Conservation (phyloP, 2,329 filamentous ascomycete genomes). For the Alternaria gaisen region DNA sequence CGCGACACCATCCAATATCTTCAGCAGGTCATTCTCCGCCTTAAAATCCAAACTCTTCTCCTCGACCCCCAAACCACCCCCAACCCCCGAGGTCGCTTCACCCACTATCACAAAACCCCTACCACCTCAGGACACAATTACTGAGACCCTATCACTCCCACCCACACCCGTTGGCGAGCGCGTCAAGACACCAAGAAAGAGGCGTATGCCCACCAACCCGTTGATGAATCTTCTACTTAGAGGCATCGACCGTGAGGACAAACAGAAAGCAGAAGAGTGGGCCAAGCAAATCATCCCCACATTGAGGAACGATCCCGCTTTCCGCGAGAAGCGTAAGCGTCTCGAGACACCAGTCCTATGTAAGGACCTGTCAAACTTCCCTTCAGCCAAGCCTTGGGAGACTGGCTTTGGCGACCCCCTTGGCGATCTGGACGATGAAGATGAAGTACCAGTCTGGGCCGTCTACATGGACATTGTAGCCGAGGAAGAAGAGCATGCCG, state of each 20-base stretch:
- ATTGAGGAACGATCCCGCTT: constrained; percentile 27
- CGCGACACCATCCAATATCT: constrained; percentile 23
- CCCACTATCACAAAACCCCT: constrained; percentile 21
- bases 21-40: constrained; percentile 33
- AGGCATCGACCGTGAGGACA: constrained; percentile 32
- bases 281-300: constrained; percentile 31
- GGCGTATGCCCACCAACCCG: constrained; percentile 21
- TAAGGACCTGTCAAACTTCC: constrained; percentile 40
- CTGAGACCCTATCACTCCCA: constrained; percentile 34
- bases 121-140: constrained; percentile 28
- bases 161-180: constrained; percentile 43
- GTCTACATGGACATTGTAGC: constrained; percentile 38
- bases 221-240: constrained; percentile 30
- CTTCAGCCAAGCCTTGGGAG: constrained; percentile 45
- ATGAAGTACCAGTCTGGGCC: constrained; percentile 43
- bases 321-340: constrained; percentile 42
- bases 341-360: constrained; percentile 36
- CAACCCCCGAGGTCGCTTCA: constrained; percentile 11
- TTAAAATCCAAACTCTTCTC: constrained; percentile 31
- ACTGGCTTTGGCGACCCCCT: constrained; percentile 41
- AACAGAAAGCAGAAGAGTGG: constrained; percentile 37
- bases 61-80: constrained; percentile 11
- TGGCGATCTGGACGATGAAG: constrained; percentile 38
- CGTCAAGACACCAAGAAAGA: constrained; percentile 25
- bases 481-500: constrained; percentile 30